A percentile compares a stretch with the other conserved stretches of the same genome.
These are phyloP conservation scores for Calonectria fujianensis DNA, from an alignment of 2,329 filamentous ascomycete genomes.

Conservation along the genomic window DNA sequence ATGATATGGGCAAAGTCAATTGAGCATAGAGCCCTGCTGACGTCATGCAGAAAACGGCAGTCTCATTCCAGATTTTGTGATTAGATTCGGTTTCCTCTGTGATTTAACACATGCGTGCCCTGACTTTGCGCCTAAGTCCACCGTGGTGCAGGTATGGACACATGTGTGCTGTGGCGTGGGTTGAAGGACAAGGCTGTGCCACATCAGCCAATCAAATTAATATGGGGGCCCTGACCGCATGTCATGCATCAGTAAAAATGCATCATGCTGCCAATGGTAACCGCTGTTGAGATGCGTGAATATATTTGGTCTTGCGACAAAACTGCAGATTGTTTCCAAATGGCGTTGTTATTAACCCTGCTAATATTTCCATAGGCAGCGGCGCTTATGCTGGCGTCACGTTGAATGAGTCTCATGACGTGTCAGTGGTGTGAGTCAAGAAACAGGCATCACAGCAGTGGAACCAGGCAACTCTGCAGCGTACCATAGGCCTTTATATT, in stretches of 20 bases:
- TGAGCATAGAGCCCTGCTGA: neutral
- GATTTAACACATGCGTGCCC: neutral
- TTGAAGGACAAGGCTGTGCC: neutral
- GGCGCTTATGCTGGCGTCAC: neutral
- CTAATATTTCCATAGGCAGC: neutral
- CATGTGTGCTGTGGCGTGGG: neutral
- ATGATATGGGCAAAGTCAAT: neutral
- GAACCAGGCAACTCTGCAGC: neutral
- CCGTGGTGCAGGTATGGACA: neutral
- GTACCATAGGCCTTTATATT: neutral
- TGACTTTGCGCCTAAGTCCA: neutral
- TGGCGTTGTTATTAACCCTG: fast-evolving
- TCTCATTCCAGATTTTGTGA: neutral
- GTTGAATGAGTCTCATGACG: neutral
- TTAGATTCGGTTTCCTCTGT: neutral
- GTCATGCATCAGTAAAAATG: neutral
- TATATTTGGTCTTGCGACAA: neutral
- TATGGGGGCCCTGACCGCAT: neutral
- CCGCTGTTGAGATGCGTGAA: neutral
- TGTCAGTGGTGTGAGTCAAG: neutral
- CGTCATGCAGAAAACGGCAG: neutral
- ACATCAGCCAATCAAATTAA: neutral
- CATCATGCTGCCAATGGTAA: neutral
- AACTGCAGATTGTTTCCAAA: neutral
- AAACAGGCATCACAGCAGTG: neutral